Evolutionary conservation across 2,329 filamentous ascomycete genomes (phyloP).

Genomic region (Ophiostoma triangulosporum): DNA sequence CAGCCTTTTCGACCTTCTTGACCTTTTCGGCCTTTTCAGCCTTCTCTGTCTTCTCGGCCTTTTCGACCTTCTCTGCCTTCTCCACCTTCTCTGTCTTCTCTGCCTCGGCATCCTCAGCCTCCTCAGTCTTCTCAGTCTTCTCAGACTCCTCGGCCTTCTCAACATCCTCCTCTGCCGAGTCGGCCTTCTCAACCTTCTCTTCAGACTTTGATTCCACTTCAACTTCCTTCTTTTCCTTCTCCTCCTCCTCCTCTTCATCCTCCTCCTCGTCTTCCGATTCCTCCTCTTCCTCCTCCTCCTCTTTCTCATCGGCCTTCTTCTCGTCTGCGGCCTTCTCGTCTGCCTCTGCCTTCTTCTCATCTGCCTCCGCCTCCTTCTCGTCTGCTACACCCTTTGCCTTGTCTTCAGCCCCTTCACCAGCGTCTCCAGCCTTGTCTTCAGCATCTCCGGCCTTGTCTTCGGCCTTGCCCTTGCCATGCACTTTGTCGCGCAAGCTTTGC

Average conservation of each 20-base stretch:
- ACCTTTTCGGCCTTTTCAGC: neutral
- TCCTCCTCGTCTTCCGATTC: neutral
- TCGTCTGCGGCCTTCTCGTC: neutral
- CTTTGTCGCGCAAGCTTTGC: constrained; percentile 40
- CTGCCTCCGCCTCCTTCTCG: constrained; percentile 3
- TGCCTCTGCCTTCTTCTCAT: neutral
- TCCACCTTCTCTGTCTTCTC: neutral
- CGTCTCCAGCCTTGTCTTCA: neutral
- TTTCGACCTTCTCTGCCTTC: neutral
- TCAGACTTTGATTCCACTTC: neutral
- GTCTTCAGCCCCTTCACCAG: neutral
- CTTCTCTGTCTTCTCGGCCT: neutral
- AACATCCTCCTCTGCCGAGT: neutral
- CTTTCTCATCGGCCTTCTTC: neutral
- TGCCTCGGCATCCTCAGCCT: neutral
- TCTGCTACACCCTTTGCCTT: neutral
- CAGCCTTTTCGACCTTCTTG: neutral
- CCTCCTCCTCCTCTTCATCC: neutral
- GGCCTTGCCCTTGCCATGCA: constrained; percentile 30
- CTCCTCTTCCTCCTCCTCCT: neutral
- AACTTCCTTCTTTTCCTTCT: neutral
- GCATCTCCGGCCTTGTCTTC: constrained; percentile 7
- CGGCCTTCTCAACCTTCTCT: constrained; percentile 1
- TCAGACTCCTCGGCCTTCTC: neutral
- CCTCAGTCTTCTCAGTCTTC: neutral